Evolutionary conservation across 441 rosid genomes (phyloP).

Genomic region (Gossypium schwendimanii): DNA sequence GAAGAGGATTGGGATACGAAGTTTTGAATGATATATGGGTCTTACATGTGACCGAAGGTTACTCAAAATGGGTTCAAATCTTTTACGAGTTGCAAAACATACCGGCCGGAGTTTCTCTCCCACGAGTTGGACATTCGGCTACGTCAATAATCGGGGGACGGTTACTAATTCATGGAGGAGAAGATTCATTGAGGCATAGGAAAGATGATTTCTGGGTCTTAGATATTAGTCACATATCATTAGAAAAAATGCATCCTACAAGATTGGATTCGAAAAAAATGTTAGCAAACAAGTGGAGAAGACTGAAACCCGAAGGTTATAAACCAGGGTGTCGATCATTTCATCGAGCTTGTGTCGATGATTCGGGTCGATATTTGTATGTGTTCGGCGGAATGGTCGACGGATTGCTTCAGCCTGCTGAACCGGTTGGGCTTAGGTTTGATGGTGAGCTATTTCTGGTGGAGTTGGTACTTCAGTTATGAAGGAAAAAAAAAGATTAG

Average conservation of each 20-base stretch:
- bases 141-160: conserved; percentile 61
- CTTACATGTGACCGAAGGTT: conserved; percentile 35
- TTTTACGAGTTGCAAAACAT: conserved; percentile 42
- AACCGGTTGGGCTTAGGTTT: conserved; percentile 48
- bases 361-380: conserved; percentile 54
- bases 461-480: conserved; percentile 49
- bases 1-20: conserved; percentile 79
- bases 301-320: conserved; percentile 44
- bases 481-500: not conserved
- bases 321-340: conserved; percentile 62
- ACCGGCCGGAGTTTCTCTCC: conserved; percentile 51
- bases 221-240: conserved; percentile 44
- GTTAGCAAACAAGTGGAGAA: conserved; percentile 47
- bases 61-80: conserved; percentile 50
- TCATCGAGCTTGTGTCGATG: conserved; percentile 75
- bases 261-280: conserved; percentile 26
- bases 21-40: conserved; percentile 79
- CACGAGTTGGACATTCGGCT: conserved; percentile 91
- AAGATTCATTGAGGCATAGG: conserved; percentile 68
- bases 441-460: conserved; percentile 72
- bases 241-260: conserved; percentile 32
- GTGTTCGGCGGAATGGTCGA: conserved; percentile 91
- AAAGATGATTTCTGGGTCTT: conserved; percentile 86
- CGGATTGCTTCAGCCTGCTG: conserved; percentile 48
- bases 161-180: conserved; percentile 80